Conservation (phyloP, 176 grass and related monocot genomes). For the Chrysopogon serrulatus region DNA sequence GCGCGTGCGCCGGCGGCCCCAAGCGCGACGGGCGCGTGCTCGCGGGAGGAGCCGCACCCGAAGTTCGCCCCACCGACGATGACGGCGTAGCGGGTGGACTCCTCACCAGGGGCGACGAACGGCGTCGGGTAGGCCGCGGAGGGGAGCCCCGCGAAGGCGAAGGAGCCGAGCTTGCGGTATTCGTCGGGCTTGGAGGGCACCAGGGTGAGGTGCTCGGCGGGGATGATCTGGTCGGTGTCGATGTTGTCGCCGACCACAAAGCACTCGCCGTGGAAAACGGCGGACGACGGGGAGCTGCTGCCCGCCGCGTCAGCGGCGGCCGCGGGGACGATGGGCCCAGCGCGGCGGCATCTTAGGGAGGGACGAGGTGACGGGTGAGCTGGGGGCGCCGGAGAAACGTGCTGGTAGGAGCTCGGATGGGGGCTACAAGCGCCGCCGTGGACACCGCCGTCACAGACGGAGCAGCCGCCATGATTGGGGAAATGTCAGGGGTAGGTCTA, state of each 20-base stretch:
- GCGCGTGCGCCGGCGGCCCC: constrained; percentile 66
- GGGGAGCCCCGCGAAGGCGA: constrained; percentile 65
- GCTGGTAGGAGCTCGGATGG: not conserved
- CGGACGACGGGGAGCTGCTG: constrained; percentile 22
- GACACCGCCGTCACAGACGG: not conserved
- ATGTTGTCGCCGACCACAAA: constrained; percentile 92
- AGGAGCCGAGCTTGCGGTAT: constrained; percentile 93
- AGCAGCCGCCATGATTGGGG: constrained; percentile 18
- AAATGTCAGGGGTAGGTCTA: not conserved
- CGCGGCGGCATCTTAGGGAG: constrained; percentile 10
- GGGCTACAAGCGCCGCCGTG: not conserved
- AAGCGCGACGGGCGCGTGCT: constrained; percentile 93
- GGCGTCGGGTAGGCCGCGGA: constrained; percentile 48
- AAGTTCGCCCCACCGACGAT: constrained; percentile 85
- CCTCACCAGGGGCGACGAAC: constrained; percentile 55
- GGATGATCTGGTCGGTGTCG: constrained; percentile 98
- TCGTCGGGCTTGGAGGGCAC: constrained; percentile 93
- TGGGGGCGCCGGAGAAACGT: not conserved
- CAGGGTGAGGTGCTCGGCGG: constrained; percentile 90
- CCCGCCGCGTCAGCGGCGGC: not conserved
- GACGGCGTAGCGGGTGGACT: constrained; percentile 44
- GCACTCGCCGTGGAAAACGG: constrained; percentile 73
- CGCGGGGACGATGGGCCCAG: not conserved
- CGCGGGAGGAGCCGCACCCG: constrained; percentile 88
- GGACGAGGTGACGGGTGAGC: not conserved